Base-by-base conservation (phyloP, 352 stramenopile species). In the Pythium phragmitis region DNA sequence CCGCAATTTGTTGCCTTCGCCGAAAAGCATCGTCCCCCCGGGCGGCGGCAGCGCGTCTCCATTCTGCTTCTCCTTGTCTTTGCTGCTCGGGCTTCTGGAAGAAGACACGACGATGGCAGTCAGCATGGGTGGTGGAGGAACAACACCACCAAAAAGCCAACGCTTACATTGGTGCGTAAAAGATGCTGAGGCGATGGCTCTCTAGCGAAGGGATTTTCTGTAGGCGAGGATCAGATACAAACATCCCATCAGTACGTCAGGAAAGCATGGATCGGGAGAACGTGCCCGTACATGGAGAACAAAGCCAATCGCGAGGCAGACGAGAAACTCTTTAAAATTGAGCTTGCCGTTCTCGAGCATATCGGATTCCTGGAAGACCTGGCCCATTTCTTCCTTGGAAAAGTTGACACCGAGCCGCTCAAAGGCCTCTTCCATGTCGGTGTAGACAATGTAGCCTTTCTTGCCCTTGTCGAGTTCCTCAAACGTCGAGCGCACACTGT, bases 241-340 rank as follows among this genome's bases (percentile, higher is more conserved):
- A 41, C 5, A 46, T 4, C 17, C 39, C 11, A 46, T 19, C 34
- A 39, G 34, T 13, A 11, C 3, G 4, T 39, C 39, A 46, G 1
- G 17, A 17, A 8, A 2, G 39, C 39, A 14, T 17, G 17, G 39
- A 0, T 3, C 39, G 6, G 9, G 39, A 57, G 43, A 49, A 41
- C 4, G 34, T 4, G 3, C n/a, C 58, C 78, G 50, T 74, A 94
- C 86, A 30, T 95, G 85, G 21, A 96, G 77, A 17, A 96, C 81
- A 57, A 94, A 96, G 33, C 77, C 84, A 30, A 96, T 91, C 0
- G 84, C 87, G 45, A 96, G 80, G 39, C 85, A 95, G 7, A 92
- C 81, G 50, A 96, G 80, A 43, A 96, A 96, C 68, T 96, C 88
- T 55, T 94, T 95, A 65, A 96, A 96, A 26, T 67, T 90, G 16